Evolutionary conservation across 2,329 filamentous ascomycete species (phyloP).

Genomic region (Bipolaris bicolor): DNA sequence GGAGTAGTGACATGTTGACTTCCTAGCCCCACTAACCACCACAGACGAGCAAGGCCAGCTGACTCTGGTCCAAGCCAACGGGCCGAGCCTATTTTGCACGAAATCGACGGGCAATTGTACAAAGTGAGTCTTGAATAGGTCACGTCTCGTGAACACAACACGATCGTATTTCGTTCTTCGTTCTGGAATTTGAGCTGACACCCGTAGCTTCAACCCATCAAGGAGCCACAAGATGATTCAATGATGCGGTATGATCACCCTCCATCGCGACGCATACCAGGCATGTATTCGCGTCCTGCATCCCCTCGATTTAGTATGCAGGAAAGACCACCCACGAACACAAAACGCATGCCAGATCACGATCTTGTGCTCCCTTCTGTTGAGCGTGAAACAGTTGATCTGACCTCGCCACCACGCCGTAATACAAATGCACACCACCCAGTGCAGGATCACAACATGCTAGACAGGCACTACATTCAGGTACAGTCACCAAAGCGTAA

Average conservation of each 20-base stretch:
- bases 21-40: constrained; percentile 19
- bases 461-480: constrained; percentile 13
- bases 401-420: constrained; percentile 27
- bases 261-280: constrained; percentile 18
- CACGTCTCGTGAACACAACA: constrained; percentile 22
- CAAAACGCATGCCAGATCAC: constrained; percentile 37
- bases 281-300: constrained; percentile 19
- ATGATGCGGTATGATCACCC: constrained; percentile 25
- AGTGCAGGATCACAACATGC: constrained; percentile 12
- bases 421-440: constrained; percentile 8
- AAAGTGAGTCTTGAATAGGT: constrained; percentile 40
- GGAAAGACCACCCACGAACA: constrained; percentile 22
- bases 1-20: constrained; percentile 8
- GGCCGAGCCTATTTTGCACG: constrained; percentile 29
- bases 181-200: constrained; percentile 27
- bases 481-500: constrained; percentile 30
- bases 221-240: constrained; percentile 18
- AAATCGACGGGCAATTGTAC: constrained; percentile 39
- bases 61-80: constrained; percentile 16
- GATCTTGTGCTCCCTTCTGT: constrained; percentile 44
- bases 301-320: constrained; percentile 19
- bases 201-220: constrained; percentile 40
- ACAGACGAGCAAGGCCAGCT: constrained; percentile 24
- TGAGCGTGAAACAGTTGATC: constrained; percentile 36
- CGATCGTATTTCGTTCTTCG: constrained; percentile 12